Base-by-base conservation (phyloP, 2,329 filamentous ascomycete genomes). In the Calonectria crousiana region DNA sequence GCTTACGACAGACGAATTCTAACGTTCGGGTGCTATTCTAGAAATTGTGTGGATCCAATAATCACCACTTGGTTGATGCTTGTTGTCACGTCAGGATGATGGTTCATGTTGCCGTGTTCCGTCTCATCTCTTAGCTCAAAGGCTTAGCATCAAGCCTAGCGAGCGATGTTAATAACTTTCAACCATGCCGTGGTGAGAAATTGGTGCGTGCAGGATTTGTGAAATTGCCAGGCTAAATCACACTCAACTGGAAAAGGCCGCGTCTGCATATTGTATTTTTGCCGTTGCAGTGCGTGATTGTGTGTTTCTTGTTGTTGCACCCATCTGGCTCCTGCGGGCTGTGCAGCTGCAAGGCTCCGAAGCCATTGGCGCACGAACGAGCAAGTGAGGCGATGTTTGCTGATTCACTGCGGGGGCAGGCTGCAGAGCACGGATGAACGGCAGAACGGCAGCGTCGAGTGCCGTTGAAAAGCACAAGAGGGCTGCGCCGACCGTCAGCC, bases 321-420 rank as follows among this genome's bases (percentile, higher is more conserved):
- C 18, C 52, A 56, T 34, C 20, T 20, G 10, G 26, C 38, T 65
- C 60, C 60, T 47, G 34, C 52, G 65, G 62, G 70, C 70, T 72
- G 70, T 72, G 64, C 64, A 71, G 34, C 6, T n/a, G 44, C 62
- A 58, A 60, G 34, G 32, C 64, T 67, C 62, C 62, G 53, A 44
- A 58, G 53, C 64, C 53, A 62, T 71, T 49, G 62, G 62, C 36
- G 51, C 65, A 52, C 36, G 18, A 52, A 44, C 34, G 51, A 44
- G 66, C 36, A n/a, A 67, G 41, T 67, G 70, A 72, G 70, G 64
- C 64, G 44, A 67, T 72, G 69, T 56, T 60, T 58, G 69, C 58
- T 65, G 69, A 53, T 66, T 56, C 69, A 58, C 69, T 66, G 69
- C 62, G 70, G 64, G 64, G 49, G 32, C 49, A 10, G 23, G 44